A percentile compares a stretch with the other conserved stretches of the same genome.
Evolutionary conservation across 345 rosid genomes (phyloP).

Genomic region (Brassica juncea): DNA sequence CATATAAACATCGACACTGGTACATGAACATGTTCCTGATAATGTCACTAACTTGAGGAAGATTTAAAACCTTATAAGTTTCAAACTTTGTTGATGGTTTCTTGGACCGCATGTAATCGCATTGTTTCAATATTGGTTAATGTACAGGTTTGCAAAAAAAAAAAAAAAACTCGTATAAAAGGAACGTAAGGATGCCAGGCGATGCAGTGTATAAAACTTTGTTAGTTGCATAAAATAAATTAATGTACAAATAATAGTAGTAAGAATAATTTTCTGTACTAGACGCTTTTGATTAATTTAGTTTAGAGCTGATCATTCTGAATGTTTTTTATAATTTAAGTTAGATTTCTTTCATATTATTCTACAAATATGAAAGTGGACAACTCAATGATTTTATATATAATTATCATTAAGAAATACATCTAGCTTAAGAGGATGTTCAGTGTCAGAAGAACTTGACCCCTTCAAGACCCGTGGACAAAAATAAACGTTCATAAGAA

Average conservation of each 20-base stretch:
- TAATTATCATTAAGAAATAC: neutral
- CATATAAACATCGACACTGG: constrained; percentile 57
- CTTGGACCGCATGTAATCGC: neutral
- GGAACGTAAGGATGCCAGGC: constrained; percentile 33
- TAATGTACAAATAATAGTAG: neutral
- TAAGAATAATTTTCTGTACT: neutral
- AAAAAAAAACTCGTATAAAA: constrained; percentile 47
- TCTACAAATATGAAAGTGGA: neutral
- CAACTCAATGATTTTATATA: neutral
- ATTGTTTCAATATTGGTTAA: neutral
- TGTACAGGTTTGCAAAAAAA: constrained; percentile 45
- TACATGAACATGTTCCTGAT: constrained; percentile 47
- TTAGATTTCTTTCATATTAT: neutral
- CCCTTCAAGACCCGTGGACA: constrained; percentile 19
- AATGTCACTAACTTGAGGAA: constrained; percentile 45
- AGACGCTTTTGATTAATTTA: neutral
- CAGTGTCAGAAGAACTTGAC: constrained; percentile 27
- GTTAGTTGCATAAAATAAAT: neutral
- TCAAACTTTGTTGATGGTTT: neutral
- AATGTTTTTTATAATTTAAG: neutral
- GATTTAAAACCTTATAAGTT: neutral
- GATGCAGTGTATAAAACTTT: constrained; percentile 9
- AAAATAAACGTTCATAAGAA: constrained; percentile 7
- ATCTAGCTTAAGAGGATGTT: constrained; percentile 24
- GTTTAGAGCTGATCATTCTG: neutral